phyloP scores from a whole-genome alignment of 2,329 filamentous ascomycete species.

The Dissoconium aciculare region DNA sequence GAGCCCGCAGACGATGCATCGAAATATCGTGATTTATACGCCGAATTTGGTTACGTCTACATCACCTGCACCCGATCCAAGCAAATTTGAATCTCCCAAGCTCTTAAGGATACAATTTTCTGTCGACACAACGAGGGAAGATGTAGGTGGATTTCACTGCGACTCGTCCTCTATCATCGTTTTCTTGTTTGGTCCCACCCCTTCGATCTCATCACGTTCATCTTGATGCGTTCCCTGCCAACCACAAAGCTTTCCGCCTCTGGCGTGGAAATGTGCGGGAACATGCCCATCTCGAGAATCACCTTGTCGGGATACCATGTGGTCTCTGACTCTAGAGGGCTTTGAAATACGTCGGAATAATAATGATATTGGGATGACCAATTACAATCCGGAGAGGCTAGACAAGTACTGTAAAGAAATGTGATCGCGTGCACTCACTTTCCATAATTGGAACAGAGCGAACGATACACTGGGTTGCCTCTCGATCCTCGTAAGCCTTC shows the following conservation, averaged over 20 bases:
- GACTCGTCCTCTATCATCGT: slow-evolving; percentile 6
- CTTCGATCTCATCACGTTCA: slow-evolving; percentile 26
- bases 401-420: too few species aligned
- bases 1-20: background rate
- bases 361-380: background rate
- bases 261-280: slow-evolving; percentile 33
- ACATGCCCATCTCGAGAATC: slow-evolving; percentile 38
- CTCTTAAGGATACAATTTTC: too few species aligned
- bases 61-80: background rate
- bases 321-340: slow-evolving; percentile 34
- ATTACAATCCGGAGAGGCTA: too few species aligned
- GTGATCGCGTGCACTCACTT: slow-evolving; percentile 29
- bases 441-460: slow-evolving; percentile 33
- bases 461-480: slow-evolving; percentile 31
- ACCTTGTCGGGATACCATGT: slow-evolving; percentile 28
- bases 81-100: background rate
- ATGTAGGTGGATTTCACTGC: too few species aligned
- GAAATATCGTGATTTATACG: background rate
- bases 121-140: too few species aligned
- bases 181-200: slow-evolving; percentile 26
- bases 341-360: background rate
- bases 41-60: background rate
- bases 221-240: slow-evolving; percentile 33
- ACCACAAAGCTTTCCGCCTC: slow-evolving; percentile 32
- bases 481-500: slow-evolving; percentile 34